Evolutionary conservation across 208 protist species (phyloP), one percentile per base, ranked within the genome.

Genomic region (Leishmania turanica): DNA sequence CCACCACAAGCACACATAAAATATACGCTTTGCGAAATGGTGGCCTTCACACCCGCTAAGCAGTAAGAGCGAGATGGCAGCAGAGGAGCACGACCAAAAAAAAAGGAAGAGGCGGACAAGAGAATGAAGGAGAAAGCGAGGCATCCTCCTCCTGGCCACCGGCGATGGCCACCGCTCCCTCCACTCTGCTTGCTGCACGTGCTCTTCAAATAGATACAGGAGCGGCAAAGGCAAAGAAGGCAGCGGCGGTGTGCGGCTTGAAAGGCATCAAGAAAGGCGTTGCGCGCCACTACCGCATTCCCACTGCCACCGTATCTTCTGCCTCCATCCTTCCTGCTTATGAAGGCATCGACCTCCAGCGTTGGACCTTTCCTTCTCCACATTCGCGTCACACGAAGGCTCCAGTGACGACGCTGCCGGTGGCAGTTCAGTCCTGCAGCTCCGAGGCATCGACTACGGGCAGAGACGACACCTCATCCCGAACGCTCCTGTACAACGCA

Each of bases 371-470:
- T 56, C 31, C 72, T 27, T 31, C 49, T 8, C 27, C 49, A n/a
- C 34, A 27, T 19, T 51, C 15, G 17, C 37, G 56, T 49, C 40
- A 37, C 74, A 53, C 31, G 56, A 34, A 42, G 19, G 17, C 69
- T 27, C 54, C 80, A 84, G 75, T 79, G 60, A 76, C 17, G 81
- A 80, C n/a, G 66, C 47, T 49, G 78, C 47, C 34, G 73, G 21
- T 80, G 58, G 69, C 56, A 72, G 81, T 82, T 91, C 85, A 91
- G 60, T 80, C 79, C 69, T 88, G 84, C 60, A 97, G 68, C 78
- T 94, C 90, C 6, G 91, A 88, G 49, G 86, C 90, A 42, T 93
- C 85, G n/a, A 96, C 89, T 45, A 97, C 92, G 6, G 93, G 92
- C 45, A 97, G 84, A 13, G 81, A 70, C 9, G 85, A 81, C 73